Evolutionary conservation across 2,329 filamentous ascomycete genomes (phyloP).

Genomic region (Colletotrichum sp.): DNA sequence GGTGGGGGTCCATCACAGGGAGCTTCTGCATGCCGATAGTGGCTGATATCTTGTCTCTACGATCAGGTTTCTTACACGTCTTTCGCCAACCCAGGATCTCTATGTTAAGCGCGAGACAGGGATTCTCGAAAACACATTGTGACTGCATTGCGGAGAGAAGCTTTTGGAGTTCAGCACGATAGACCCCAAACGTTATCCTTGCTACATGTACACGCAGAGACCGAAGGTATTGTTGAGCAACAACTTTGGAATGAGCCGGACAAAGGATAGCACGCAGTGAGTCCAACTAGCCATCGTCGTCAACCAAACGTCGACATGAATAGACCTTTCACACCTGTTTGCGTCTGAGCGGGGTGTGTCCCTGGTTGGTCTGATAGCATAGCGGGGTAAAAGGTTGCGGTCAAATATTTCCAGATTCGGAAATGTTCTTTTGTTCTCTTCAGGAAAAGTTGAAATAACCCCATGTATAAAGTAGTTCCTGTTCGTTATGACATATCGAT

Average conservation of each 20-base stretch:
- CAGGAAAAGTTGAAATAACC: background rate
- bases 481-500: background rate
- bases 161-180: background rate
- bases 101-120: background rate
- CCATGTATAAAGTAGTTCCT: background rate
- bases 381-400: background rate
- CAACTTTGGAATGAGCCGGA: background rate
- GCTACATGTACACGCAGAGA: background rate
- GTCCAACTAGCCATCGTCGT: background rate
- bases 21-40: background rate
- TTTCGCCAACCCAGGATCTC: background rate
- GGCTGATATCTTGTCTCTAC: background rate
- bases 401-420: background rate
- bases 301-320: background rate
- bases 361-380: background rate
- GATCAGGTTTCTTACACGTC: background rate
- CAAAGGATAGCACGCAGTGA: background rate
- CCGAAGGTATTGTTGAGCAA: background rate
- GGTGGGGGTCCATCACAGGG: background rate
- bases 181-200: background rate
- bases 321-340: too few relatives aligned
- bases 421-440: background rate
- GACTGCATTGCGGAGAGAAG: background rate
- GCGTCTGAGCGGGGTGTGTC: background rate
- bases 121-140: background rate